Conservation (phyloP, 31 red algal genomes). For the Porphyra umbilicalis region DNA sequence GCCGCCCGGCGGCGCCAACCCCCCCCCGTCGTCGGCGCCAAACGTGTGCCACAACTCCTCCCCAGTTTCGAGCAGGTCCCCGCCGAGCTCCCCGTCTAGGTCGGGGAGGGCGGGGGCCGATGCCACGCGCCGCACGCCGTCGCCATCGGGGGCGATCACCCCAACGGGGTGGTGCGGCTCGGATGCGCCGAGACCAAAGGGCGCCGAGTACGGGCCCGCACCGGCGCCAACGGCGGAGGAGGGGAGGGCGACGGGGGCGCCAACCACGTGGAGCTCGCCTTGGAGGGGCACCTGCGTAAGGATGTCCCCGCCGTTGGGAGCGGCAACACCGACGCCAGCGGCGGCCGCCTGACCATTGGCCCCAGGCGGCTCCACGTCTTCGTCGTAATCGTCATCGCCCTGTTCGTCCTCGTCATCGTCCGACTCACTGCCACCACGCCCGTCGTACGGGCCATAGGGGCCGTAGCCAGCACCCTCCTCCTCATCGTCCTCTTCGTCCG, state of each 20-base stretch:
- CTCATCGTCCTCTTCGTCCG: neutral
- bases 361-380: neutral
- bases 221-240: neutral
- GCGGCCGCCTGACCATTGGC: neutral
- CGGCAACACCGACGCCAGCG: neutral
- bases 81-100: neutral
- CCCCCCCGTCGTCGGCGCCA: neutral
- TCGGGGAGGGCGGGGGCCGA: neutral
- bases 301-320: neutral
- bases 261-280: too few species aligned
- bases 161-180: neutral
- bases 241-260: neutral
- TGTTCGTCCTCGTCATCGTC: neutral
- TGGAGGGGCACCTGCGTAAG: neutral
- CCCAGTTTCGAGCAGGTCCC: neutral
- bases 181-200: neutral
- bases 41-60: neutral
- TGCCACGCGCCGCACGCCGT: neutral
- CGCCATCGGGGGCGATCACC: neutral
- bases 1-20: neutral
- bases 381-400: neutral
- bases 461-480: neutral
- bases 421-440: neutral
- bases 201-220: too few species aligned
- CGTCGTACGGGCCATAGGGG: neutral